Conservation (phyloP, 2,329 filamentous ascomycete species). For the Cytospora chrysosperma region DNA sequence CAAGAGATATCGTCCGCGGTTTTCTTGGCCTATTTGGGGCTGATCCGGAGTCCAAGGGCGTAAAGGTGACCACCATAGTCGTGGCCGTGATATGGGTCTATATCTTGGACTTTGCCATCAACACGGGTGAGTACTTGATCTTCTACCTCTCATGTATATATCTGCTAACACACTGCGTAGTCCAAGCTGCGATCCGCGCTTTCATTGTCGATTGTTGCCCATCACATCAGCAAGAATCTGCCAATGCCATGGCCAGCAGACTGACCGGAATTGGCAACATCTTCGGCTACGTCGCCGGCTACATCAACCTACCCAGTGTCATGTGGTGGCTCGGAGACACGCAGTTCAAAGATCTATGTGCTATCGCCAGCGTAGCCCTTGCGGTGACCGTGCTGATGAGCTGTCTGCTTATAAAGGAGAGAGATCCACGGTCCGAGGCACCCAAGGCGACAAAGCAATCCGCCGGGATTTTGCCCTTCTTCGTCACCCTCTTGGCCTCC, state of each 20-base stretch:
- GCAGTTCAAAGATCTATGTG: conserved; percentile 91
- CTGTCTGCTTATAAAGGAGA: conserved; percentile 67
- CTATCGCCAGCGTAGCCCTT: conserved; percentile 76
- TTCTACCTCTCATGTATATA: not conserved
- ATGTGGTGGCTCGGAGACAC: conserved; percentile 80
- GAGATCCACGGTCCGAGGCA: conserved; percentile 74
- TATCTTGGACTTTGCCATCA: conserved; percentile 90
- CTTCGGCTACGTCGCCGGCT: conserved; percentile 83
- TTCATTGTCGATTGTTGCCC: conserved; percentile 94
- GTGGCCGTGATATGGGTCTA: conserved; percentile 86
- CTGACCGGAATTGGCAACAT: conserved; percentile 88
- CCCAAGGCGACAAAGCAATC: conserved; percentile 50
- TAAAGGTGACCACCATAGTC: conserved; percentile 67
- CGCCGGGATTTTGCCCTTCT: conserved; percentile 73
- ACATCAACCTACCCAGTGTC: conserved; percentile 71
- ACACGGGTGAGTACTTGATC: conserved; percentile 66
- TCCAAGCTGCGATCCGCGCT: conserved; percentile 87
- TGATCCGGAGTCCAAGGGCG: conserved; percentile 60
- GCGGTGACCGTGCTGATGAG: conserved; percentile 69
- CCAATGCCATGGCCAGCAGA: conserved; percentile 91
- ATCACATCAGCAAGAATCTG: conserved; percentile 87
- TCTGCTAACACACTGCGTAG: conserved; percentile 37
- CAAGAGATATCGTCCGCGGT: conserved; percentile 67
- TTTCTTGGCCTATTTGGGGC: conserved; percentile 70
- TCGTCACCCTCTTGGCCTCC: conserved; percentile 72